Evolutionary conservation across 371 early-diverging fungal genomes (phyloP).

Genomic region (Mucor lusitanicus): DNA sequence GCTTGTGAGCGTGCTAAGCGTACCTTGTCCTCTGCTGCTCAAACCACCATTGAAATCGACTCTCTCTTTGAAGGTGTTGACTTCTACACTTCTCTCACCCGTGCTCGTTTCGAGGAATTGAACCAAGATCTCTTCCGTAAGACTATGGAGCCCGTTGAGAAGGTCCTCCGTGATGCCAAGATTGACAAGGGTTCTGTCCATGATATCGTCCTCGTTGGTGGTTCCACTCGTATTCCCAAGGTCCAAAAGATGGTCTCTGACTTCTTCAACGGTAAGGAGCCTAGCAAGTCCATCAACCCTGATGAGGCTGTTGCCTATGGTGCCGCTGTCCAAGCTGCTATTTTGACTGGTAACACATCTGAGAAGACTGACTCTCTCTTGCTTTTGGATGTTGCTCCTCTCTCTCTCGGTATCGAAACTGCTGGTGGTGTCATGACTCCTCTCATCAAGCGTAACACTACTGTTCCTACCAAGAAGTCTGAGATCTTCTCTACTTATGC

Average conservation of each 20-base stretch:
- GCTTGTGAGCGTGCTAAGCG: constrained; percentile 96
- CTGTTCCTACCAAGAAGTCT: constrained; percentile 86
- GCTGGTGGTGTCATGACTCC: constrained; percentile 82
- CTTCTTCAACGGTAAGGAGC: constrained; percentile 94
- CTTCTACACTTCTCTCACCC: constrained; percentile 85
- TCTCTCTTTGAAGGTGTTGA: constrained; percentile 87
- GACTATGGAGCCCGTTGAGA: constrained; percentile 79
- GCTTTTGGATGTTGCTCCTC: constrained; percentile 86
- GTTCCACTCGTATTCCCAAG: constrained; percentile 99
- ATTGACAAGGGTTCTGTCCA: constrained; percentile 87
- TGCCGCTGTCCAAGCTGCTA: constrained; percentile 95
- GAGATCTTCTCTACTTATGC: constrained; percentile 91
- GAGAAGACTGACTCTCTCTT: constrained; percentile 68
- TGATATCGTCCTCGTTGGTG: constrained; percentile 98
- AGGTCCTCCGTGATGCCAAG: constrained; percentile 88
- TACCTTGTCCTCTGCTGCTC: constrained; percentile 83
- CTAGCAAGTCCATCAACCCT: constrained; percentile 94
- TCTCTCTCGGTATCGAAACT: constrained; percentile 90
- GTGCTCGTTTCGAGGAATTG: constrained; percentile 92
- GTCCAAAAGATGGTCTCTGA: constrained; percentile 96
- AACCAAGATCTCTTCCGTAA: constrained; percentile 84
- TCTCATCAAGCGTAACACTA: constrained; percentile 81
- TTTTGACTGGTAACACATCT: constrained; percentile 59
- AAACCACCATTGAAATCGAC: constrained; percentile 86
- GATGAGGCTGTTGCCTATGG: constrained; percentile 98